Evolutionary conservation across 495 filamentous ascomycete species (phyloP), one percentile per base, ranked within the genome.

Genomic region (Trichoderma virens): DNA sequence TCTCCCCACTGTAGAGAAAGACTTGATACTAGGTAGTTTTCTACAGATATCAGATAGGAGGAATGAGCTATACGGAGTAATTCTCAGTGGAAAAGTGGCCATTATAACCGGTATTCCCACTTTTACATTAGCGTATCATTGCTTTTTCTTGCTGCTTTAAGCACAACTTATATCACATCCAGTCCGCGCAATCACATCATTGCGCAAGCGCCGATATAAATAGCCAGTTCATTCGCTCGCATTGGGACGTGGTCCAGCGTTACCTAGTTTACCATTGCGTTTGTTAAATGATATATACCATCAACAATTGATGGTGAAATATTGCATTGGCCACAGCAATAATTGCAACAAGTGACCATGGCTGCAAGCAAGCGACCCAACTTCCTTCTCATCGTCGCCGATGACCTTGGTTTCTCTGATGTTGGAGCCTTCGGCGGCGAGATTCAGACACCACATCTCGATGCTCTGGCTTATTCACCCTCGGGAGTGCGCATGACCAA

Each of bases 391-490:
- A 76, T 85, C 62, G 78, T 84, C 59, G 82, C 80, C 65, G 83
- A 86, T 69, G 83, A 86, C 67, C 74, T 85, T 27, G 80, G 83
- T 61, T 87, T 83, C 77, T 82, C 78, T 35, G 83, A 85, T 65
- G 76, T 84, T 60, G 75, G 77, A 62, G 83, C 78, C 67, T 87
- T 84, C 65, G 84, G 84, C 62, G 76, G 80, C 67, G 83, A 85
- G 72, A 85, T 85, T 65, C 74, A 74, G 23, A 86, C 84, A 0
- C 84, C 83, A 1, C 79, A 85, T 70, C 75, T 86, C 39, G 78
- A 85, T 68, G 70, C 75, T 27, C 72, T 86, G 13, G 82, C 47
- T 28, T 54, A 54, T 11, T 25, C 83, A 18, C 63, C 75, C 64
- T 66, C 70, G 38, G 82, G 82, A 11, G 68, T 85, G 20, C 78